Evolutionary conservation across 352 stramenopile species (phyloP), one percentile per base, ranked within the genome.

Genomic region (Globisporangium radiosum): DNA sequence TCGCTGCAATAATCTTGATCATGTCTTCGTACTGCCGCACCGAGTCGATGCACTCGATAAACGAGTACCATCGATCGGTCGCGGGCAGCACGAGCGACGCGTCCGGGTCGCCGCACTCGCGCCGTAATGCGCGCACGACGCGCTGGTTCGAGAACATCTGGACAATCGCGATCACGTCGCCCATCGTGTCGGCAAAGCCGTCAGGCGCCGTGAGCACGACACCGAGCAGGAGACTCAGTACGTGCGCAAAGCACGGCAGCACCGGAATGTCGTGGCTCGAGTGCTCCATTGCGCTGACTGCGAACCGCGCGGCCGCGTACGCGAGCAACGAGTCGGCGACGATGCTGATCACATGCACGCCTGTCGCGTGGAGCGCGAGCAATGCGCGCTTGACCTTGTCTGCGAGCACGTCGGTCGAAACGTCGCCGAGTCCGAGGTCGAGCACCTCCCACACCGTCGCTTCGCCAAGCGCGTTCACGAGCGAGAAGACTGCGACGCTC

Each of bases 11-110:
- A 47, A 88, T 87, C 64, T 92, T 92, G 64, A 92, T 87, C 79
- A 88, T 85, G 45, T 92, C 81, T 66, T 90, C 79, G 59, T 85
- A 90, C 54, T 92, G 81, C 7, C 79, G 77, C 57, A 90, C 74
- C 5, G 78, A 92, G 65, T 92, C 79, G 13, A 92, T 75, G 59
- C 76, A 76, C 64, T 92, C 81, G 52, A 92, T 87, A 45, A 92
- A 92, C 7, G 81, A 88, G 52, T 88, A 87, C 81, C 79, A 92
- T 10, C 75, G 63, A 15, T 75, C 58, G 7, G 62, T 68, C 43
- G 62, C 64, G 2, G 81, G 79, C n/a, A 76, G 60, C 47, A 79
- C 68, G 8, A 92, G 62, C 6, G 65, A 45, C 38, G 78, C 79
- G 51, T 88, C 76, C n/a, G 65, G 52, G 48, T 92, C 81, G 25